phyloP scores from a whole-genome alignment of 176 grass and related monocot genomes.

The Triticum turgidum region DNA sequence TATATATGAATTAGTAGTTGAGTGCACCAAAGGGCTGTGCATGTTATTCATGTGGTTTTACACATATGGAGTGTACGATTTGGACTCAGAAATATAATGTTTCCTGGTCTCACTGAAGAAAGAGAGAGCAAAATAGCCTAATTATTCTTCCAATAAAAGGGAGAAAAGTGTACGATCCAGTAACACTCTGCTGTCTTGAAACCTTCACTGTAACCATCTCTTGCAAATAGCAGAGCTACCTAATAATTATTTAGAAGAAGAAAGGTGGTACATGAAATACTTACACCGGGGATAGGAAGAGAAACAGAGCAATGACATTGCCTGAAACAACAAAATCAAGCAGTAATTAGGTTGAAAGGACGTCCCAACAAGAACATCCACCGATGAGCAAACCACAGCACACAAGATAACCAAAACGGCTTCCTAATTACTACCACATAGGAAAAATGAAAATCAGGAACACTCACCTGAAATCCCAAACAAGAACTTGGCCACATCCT shows the following conservation, averaged over 20 bases:
- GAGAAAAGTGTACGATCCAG: no score
- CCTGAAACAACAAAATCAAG: constrained; percentile 33
- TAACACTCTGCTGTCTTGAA: not conserved
- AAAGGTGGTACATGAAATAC: not conserved
- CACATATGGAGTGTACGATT: not conserved
- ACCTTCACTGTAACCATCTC: not conserved
- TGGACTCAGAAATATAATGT: not conserved
- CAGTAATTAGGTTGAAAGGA: constrained; percentile 8
- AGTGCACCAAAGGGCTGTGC: not conserved
- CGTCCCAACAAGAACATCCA: not conserved
- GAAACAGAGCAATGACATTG: constrained; percentile 71
- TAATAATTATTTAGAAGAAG: not conserved
- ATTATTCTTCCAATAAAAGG: no score
- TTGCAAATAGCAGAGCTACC: not conserved
- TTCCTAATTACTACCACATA: not conserved
- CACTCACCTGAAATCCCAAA: constrained; percentile 63
- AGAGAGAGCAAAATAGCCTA: no score
- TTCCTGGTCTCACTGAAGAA: not conserved
- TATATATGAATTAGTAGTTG: no score
- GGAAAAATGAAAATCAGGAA: not conserved
- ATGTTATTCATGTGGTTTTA: not conserved
- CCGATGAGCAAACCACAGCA: not conserved
- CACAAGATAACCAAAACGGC: not conserved
- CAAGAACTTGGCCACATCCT: constrained; percentile 52
- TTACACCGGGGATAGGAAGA: constrained; percentile 80